Base-by-base conservation (phyloP, 1,284 basidiomycete species). In the Cerrena zonata region DNA sequence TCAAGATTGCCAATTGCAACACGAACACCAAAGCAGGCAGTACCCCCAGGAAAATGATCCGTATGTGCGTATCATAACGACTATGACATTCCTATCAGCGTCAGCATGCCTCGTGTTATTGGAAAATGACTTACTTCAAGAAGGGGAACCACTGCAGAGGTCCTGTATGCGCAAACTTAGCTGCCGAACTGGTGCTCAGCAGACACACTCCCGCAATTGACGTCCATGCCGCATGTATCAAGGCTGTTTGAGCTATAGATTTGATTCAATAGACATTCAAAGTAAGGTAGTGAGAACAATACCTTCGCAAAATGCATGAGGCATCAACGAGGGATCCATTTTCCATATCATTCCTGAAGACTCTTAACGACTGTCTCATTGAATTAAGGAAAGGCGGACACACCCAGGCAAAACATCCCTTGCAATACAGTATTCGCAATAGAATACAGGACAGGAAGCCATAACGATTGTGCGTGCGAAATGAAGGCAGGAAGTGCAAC, bases 291-390 rank as follows among this genome's bases (percentile, higher is more conserved):
- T 5, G 15, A 38, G 12, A 27, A 56, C 73, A 34, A 53, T 57
- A 82, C 81, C 70, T 42, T 76, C 63, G 58, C 83, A 85, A 56
- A 86, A 85, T 13, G 61, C 58, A 43, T 58, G 63, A 5, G 82
- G 79, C 80, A 85, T 85, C 24, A 56, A 60, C 44, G 67, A 68
- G 1, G 83, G 79, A 54, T 81, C 66, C 81, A 86, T 83, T 46
- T 65, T 65, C 73, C 80, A 84, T 19, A 80, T 71, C 62, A 86
- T 73, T 7, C 83, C 84, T 85, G 39, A 5, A 18, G 24, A 40
- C 2, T 15, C 37, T 34, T 15, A 7, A 15, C 30, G 30, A 34
- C 30, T 15, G 7, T 34, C 30, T 15, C n/a, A n/a, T n/a, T 7
- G 30, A 50, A 39, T n/a, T 13, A 37, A 15, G 27, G 15, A 36